Evolutionary conservation across 805 yeast species (phyloP), one percentile per base, ranked within the genome.

Genomic region (Kazachstania psychrophila): DNA sequence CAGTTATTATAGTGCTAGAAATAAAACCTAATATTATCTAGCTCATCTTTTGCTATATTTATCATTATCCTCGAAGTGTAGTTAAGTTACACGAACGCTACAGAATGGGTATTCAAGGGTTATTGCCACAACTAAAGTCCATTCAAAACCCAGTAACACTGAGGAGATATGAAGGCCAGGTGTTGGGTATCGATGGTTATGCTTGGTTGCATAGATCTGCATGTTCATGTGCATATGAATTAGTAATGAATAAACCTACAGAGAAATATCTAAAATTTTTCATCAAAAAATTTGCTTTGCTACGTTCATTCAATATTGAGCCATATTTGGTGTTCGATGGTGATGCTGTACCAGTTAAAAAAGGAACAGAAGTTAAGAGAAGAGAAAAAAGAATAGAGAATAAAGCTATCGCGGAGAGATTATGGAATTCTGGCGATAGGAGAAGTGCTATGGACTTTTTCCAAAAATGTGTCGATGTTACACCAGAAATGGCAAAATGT

Each of bases 311-410:
- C 51, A 81, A 80, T 3, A 78, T 92, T 2, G 74, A 73, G 35
- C 95, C 96, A 0, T 86, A 78, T 50, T 66, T 92, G 52, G 96
- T 92, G 2, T 87, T 92, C 60, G 99, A 92, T 58, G 99, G 99
- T 2, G 94, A 84, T 45, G 66, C 77, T 29, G 64, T 92, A 33
- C 88, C 88, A 1, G 77, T 87, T 15, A 92, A 92, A 58, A 71
- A 70, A 13, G 73, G 63, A 6, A 84, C 95, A 0, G 94, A 86
- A 45, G 45, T 47, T 11, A 82, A 78, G 44, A 69, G 98, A 46
- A 64, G 69, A 6, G 54, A 51, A 32, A 68, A 63, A 31, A 66
- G 97, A 41, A 63, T 62, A 10, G 74, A 69, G 43, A 86, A 85
- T 29, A 69, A 67, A 40, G 58, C 54, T 13, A 64, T 67, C 37